phyloP scores from a whole-genome alignment of 192 early-diverging fungal genomes.

The Gamsiella multidivaricata region DNA sequence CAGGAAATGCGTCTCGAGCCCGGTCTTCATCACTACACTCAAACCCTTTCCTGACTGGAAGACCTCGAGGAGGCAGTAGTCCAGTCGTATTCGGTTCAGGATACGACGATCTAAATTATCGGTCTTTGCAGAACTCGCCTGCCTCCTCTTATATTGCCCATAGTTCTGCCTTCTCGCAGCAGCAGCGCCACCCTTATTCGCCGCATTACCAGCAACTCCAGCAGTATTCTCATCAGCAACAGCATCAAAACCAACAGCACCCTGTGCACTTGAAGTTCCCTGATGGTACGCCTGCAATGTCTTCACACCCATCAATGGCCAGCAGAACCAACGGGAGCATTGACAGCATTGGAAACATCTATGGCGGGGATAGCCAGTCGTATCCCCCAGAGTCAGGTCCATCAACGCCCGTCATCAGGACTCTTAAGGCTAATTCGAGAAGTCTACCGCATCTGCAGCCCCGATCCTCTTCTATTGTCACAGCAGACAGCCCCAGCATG shows the following conservation, averaged over 20 bases:
- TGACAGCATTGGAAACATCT: background rate
- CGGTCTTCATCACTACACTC: slow-evolving; percentile 42
- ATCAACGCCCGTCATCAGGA: slow-evolving; percentile 4
- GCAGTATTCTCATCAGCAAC: slow-evolving; percentile 18
- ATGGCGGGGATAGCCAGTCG: slow-evolving; percentile 2
- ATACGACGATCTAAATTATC: slow-evolving; percentile 21
- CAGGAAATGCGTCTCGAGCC: slow-evolving; percentile 4
- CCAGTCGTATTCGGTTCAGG: slow-evolving; percentile 33
- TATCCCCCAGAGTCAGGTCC: slow-evolving; percentile 2
- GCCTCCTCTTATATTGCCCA: background rate
- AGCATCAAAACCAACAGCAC: slow-evolving; percentile 8
- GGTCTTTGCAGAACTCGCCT: slow-evolving; percentile 14
- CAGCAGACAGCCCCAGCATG: slow-evolving; percentile 10
- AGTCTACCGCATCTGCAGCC: slow-evolving; percentile 45
- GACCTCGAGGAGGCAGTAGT: slow-evolving; percentile 38
- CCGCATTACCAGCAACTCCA: background rate
- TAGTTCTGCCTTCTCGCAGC: slow-evolving; percentile 7
- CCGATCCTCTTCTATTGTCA: slow-evolving; percentile 4
- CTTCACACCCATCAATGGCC: background rate
- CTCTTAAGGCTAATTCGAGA: slow-evolving; percentile 43
- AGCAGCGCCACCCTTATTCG: slow-evolving; percentile 5
- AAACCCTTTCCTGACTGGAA: slow-evolving; percentile 17
- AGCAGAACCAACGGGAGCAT: background rate
- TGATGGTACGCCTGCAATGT: slow-evolving; percentile 9
- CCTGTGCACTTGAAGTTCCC: slow-evolving; percentile 18